Base-by-base conservation (phyloP, 164 flowering plant genomes). In the Saururus chinensis region DNA sequence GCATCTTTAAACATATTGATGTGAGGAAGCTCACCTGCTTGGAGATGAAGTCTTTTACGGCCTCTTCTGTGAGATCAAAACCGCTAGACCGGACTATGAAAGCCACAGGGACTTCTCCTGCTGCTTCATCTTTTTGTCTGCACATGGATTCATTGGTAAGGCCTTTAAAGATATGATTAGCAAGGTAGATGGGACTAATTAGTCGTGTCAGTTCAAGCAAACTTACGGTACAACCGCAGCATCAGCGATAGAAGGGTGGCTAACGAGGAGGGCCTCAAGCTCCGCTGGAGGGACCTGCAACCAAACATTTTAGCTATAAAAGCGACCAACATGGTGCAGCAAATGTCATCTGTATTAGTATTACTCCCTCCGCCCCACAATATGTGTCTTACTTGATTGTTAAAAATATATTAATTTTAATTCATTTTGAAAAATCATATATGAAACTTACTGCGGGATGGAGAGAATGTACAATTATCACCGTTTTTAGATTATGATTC, bases 161-260 rank as follows among this genome's bases (percentile, higher is more conserved):
- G 2, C 17, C 49, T 17, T 12, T 45, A 45, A 45, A 45, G 11
- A 45, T 8, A 41, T 40, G 6, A 41, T 41, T 13, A 41, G 11
- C 2, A 30, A 2, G 6, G 4, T 30, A 30, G 37, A 2, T 30
- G 37, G 6, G 37, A 30, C 37, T 30, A 30, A 30, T 6, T 30
- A 2, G 6, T 30, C 2, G 37, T 30, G 37, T 0, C 4, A 19
- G 57, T 7, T 56, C 30, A n/a, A 40, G 16, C 19, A 51, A 7
- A 71, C 97, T 78, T 71, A 90, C 97, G 95, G 83, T 40, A 90
- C 87, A 64, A 88, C 97, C 1, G 96, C 97, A 0, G 93, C 93
- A 66, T 90, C 97, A 0, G 85, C 81, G 37, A 90, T 84, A 1
- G 75, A 68, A 14, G 91, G 81, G 53, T 91, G 96, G 63, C 71